Evolutionary conservation across 306 rosid species (phyloP).

Genomic region (Vicia sativa): DNA sequence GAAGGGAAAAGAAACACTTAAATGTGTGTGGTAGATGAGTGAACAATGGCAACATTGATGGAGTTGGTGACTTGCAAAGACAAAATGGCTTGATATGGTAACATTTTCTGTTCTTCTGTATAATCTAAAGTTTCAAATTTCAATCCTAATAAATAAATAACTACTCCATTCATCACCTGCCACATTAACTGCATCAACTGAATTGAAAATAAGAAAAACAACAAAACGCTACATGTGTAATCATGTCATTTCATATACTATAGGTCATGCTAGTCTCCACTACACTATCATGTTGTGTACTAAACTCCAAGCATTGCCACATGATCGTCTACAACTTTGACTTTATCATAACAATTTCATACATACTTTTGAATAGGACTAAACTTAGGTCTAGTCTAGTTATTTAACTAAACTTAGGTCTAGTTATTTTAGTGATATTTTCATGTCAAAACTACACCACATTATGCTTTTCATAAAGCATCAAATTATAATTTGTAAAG

Average conservation of each 20-base stretch:
- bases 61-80: constrained; percentile 18
- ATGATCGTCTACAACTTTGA: neutral
- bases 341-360: neutral
- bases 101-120: neutral
- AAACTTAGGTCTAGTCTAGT: neutral
- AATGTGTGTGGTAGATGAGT: constrained; percentile 33
- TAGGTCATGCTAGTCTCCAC: neutral
- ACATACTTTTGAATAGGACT: neutral
- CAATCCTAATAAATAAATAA: neutral
- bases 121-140: neutral
- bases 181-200: neutral
- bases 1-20: constrained; percentile 14
- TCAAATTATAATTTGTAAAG: no score
- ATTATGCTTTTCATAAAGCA: no score
- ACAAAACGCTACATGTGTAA: neutral
- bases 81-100: neutral
- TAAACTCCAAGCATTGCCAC: neutral
- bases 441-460: no score
- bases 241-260: neutral
- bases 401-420: no score
- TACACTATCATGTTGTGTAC: neutral
- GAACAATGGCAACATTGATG: constrained; percentile 18
- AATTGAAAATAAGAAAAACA: neutral
- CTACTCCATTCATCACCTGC: neutral
- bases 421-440: no score